phyloP scores from a whole-genome alignment of 2,329 filamentous ascomycete species.

The Epichloe brachyelytri region DNA sequence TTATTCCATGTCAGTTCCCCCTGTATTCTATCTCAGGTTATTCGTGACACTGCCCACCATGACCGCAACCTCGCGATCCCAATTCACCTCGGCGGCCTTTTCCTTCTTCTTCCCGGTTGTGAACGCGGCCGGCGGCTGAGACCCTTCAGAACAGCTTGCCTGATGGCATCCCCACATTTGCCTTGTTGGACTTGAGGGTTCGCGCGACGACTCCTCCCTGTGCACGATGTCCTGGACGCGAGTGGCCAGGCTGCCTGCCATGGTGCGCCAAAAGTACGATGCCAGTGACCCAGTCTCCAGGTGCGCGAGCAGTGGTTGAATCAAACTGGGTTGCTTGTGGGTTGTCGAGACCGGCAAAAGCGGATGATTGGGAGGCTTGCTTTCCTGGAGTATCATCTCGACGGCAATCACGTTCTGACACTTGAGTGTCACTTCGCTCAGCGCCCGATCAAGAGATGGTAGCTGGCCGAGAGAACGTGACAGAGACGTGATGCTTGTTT shows the following conservation, averaged over 20 bases:
- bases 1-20: not conserved
- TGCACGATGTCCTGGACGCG: slow-evolving; percentile 75
- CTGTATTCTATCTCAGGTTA: slow-evolving; percentile 26
- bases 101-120: slow-evolving; percentile 28
- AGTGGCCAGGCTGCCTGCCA: slow-evolving; percentile 63
- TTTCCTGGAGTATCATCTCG: slow-evolving; percentile 60
- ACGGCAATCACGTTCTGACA: slow-evolving; percentile 90
- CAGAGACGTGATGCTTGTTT: slow-evolving; percentile 63
- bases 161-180: slow-evolving; percentile 61
- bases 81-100: slow-evolving; percentile 39
- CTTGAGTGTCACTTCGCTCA: slow-evolving; percentile 67
- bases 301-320: slow-evolving; percentile 59
- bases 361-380: slow-evolving; percentile 56
- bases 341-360: slow-evolving; percentile 34
- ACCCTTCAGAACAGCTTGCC: slow-evolving; percentile 70
- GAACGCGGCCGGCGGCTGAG: slow-evolving; percentile 49
- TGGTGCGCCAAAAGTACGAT: slow-evolving; percentile 85
- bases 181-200: slow-evolving; percentile 64
- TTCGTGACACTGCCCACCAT: slow-evolving; percentile 79
- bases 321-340: slow-evolving; percentile 35
- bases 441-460: slow-evolving; percentile 66
- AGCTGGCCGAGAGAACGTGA: slow-evolving; percentile 66
- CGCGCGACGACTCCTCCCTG: slow-evolving; percentile 70
- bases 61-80: slow-evolving; percentile 87
- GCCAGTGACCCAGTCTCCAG: slow-evolving; percentile 80